Percentiles rank a stretch among this genome's conserved stretches.
phyloP scores from a whole-genome alignment of 1,139 yeast genomes.

The Kodamaea suecica region DNA sequence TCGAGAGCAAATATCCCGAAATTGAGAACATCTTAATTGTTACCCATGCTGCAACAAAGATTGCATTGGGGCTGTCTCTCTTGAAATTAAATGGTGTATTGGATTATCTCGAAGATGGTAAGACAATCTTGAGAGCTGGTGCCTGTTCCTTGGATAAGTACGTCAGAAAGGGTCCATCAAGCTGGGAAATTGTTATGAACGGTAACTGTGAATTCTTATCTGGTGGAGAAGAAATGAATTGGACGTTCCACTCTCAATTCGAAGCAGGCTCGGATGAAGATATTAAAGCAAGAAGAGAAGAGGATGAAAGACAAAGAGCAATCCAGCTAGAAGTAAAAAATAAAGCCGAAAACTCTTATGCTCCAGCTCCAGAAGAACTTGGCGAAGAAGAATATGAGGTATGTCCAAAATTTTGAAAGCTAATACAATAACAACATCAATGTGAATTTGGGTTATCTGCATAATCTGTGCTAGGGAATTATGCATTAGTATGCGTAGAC shows the following conservation, averaged over 20 bases:
- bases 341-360: conserved; percentile 16
- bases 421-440: no score
- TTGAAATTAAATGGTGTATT: conserved; percentile 46
- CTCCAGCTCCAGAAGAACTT: conserved; percentile 8
- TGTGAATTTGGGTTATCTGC: no score
- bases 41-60: conserved; percentile 83
- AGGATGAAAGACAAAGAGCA: conserved; percentile 15
- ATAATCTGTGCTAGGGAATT: no score
- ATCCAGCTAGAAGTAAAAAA: conserved; percentile 14
- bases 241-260: conserved; percentile 68
- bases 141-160: conserved; percentile 46
- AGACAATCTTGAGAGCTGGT: conserved; percentile 42
- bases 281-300: conserved; percentile 46
- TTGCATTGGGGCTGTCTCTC: conserved; percentile 71
- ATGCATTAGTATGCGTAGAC: conserved; percentile 3
- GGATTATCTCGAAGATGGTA: conserved; percentile 47
- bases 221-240: conserved; percentile 87
- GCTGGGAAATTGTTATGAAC: conserved; percentile 58
- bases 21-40: conserved; percentile 56
- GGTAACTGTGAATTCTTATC: conserved; percentile 67
- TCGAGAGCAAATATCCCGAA: conserved; percentile 54
- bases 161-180: conserved; percentile 17
- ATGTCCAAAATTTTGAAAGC: conserved; percentile 17
- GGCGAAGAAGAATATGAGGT: conserved; percentile 35
- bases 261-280: conserved; percentile 83